A percentile compares a stretch with the other conserved stretches of the same genome.
Evolutionary conservation across 2,329 filamentous ascomycete species (phyloP).

Genomic region (Lachnellula subtilissima): DNA sequence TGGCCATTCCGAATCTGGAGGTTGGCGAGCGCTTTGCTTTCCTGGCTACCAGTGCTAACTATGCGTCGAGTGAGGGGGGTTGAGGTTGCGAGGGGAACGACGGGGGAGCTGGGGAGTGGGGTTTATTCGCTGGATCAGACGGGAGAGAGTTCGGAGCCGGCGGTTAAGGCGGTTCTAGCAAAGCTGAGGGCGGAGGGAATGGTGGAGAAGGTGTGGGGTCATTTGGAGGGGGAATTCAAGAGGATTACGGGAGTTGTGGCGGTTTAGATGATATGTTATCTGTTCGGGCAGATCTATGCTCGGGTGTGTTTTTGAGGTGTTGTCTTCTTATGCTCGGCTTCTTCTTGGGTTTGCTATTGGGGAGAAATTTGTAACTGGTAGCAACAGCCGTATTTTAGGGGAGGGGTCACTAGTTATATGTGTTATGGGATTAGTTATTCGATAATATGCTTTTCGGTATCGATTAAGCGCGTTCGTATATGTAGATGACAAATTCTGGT

Average conservation of each 20-base stretch:
- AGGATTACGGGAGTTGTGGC: slow-evolving; percentile 17
- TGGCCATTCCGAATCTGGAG: slow-evolving; percentile 18
- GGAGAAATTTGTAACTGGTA: no score
- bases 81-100: slow-evolving; percentile 25
- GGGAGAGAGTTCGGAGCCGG: slow-evolving; percentile 24
- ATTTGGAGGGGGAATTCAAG: slow-evolving; percentile 22
- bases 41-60: slow-evolving; percentile 33
- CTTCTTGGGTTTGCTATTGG: no score
- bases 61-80: slow-evolving; percentile 12
- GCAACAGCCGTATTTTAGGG: no score
- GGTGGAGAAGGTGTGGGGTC: slow-evolving; percentile 30
- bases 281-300: no score
- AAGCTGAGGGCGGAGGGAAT: slow-evolving; percentile 31
- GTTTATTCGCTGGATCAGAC: slow-evolving; percentile 30
- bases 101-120: slow-evolving; percentile 32
- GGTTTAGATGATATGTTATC: background rate
- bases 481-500: no score
- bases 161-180: slow-evolving; percentile 27
- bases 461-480: no score
- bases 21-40: slow-evolving; percentile 35
- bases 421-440: no score
- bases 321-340: no score
- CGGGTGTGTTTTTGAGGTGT: no score
- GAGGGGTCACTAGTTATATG: no score
- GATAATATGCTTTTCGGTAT: no score